Evolutionary conservation across 306 rosid genomes (phyloP).

Genomic region (Citrullus amarus): DNA sequence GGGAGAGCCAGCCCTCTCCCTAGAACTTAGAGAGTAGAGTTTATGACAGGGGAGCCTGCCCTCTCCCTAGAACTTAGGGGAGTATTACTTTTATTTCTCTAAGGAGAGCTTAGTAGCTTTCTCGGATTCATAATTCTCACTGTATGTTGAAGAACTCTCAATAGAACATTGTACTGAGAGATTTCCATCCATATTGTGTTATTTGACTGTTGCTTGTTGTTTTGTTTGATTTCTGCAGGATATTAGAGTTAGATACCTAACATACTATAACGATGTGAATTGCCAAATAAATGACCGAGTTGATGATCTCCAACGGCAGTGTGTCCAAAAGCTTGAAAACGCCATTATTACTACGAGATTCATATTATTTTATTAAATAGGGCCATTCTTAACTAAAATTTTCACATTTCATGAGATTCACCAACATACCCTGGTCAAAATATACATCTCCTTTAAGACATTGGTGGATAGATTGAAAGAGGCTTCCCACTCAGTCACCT

Average conservation of each 20-base stretch:
- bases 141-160: too few relatives aligned
- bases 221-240: too few relatives aligned
- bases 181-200: too few relatives aligned
- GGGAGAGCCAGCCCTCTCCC: too few relatives aligned
- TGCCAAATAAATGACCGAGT: neutral
- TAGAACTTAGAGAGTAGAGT: too few relatives aligned
- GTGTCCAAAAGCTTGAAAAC: neutral
- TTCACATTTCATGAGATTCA: constrained; percentile 6
- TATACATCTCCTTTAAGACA: constrained; percentile 72
- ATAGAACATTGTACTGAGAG: too few relatives aligned
- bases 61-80: too few relatives aligned
- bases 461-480: constrained; percentile 63
- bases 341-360: neutral
- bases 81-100: too few relatives aligned
- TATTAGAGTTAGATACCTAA: neutral
- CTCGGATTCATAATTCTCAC: too few relatives aligned
- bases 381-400: neutral
- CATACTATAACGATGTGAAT: neutral
- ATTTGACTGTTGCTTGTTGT: too few relatives aligned
- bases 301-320: neutral
- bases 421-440: constrained; percentile 70
- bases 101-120: too few relatives aligned
- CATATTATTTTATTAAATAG: neutral
- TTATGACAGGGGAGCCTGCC: too few relatives aligned
- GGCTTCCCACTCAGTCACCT: constrained; percentile 99